These are phyloP conservation scores for Dendrocalamus sinicus DNA, from an alignment of 176 grass and related monocot species.

Conservation along the genomic window DNA sequence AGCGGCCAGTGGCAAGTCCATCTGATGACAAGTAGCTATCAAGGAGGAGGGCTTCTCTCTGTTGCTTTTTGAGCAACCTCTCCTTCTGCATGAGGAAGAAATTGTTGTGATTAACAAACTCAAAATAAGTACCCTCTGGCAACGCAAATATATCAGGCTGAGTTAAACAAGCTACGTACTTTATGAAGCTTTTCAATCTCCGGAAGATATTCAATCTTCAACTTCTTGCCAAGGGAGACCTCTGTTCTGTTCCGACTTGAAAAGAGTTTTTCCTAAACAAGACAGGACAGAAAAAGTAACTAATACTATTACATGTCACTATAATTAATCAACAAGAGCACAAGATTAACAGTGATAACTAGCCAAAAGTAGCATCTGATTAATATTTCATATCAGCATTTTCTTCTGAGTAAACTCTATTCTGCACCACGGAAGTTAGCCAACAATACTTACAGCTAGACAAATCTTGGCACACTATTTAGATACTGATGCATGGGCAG, in stretches of 20 bases:
- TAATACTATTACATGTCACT: neutral
- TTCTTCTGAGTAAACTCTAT: slow-evolving; percentile 6
- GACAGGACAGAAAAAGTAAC: slow-evolving; percentile 34
- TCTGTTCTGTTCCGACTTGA: slow-evolving; percentile 95
- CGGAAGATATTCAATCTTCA: slow-evolving; percentile 97
- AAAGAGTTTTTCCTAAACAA: slow-evolving; percentile 93
- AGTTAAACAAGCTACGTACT: slow-evolving; percentile 54
- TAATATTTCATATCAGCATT: slow-evolving; percentile 22
- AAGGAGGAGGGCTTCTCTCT: slow-evolving; percentile 97
- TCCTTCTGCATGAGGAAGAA: slow-evolving; percentile 77
- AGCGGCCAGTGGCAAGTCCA: slow-evolving; percentile 77
- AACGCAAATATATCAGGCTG: slow-evolving; percentile 27
- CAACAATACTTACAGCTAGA: slow-evolving; percentile 20
- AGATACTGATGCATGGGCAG: neutral
- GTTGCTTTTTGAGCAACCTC: slow-evolving; percentile 94
- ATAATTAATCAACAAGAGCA: neutral
- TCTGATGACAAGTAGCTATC: slow-evolving; percentile 86
- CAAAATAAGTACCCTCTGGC: neutral
- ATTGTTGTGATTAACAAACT: slow-evolving; percentile 34
- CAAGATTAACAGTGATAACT: slow-evolving; percentile 9
- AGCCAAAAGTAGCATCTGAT: slow-evolving; percentile 1
- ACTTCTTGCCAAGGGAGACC: slow-evolving; percentile 94
- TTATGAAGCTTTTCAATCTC: slow-evolving; percentile 97
- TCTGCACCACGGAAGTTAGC: slow-evolving; percentile 1
- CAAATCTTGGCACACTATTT: slow-evolving; percentile 19